These are phyloP conservation scores for Turritis glabra DNA, from an alignment of 345 rosid species.

Conservation along the genomic window DNA sequence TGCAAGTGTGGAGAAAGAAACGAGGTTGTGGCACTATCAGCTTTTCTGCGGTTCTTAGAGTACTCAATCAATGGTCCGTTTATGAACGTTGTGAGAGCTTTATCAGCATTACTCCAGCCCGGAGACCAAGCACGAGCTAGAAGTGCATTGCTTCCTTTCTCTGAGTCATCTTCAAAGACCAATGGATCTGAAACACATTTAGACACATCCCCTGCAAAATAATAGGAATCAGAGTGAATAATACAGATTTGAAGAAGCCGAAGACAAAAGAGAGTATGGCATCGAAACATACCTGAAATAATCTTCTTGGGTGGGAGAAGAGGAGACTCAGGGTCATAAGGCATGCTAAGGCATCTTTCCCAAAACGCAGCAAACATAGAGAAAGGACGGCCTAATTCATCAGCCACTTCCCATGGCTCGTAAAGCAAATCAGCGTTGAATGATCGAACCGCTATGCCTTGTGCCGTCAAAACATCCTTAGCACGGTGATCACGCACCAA, in stretches of 20 bases:
- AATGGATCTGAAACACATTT: constrained; percentile 65
- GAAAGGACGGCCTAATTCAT: constrained; percentile 75
- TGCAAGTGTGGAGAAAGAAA: constrained; percentile 95
- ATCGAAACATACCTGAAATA: constrained; percentile 60
- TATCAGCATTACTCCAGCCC: constrained; percentile 94
- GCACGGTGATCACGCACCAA: constrained; percentile 95
- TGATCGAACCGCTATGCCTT: constrained; percentile 76
- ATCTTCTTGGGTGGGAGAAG: constrained; percentile 97
- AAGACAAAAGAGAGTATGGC: neutral
- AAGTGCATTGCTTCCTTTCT: constrained; percentile 96
- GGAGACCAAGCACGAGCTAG: constrained; percentile 99
- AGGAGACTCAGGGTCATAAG: constrained; percentile 96
- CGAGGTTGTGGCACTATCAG: constrained; percentile 97
- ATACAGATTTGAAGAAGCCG: neutral
- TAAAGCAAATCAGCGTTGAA: constrained; percentile 95
- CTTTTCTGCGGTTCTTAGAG: constrained; percentile 85
- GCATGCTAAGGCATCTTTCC: constrained; percentile 97
- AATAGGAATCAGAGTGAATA: neutral
- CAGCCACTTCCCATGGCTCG: constrained; percentile 97
- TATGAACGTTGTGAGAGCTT: constrained; percentile 80
- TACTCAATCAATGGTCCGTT: constrained; percentile 88
- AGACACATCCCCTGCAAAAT: constrained; percentile 68
- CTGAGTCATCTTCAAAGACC: constrained; percentile 87
- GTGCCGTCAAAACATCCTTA: constrained; percentile 69
- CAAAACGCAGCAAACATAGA: constrained; percentile 78